phyloP scores from a whole-genome alignment of 257 asterid species.

The Misopates orontium region DNA sequence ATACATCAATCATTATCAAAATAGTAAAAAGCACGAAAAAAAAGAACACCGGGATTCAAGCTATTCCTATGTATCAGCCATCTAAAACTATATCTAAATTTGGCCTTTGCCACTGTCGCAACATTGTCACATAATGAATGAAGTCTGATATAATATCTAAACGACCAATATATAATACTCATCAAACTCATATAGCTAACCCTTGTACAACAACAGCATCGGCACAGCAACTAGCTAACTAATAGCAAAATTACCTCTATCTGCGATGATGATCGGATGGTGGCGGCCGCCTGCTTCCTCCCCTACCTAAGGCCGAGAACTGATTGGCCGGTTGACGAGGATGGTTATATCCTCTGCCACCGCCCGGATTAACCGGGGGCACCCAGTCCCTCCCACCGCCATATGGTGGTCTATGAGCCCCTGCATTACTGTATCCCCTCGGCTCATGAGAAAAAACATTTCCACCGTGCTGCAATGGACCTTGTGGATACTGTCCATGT shows the following conservation, averaged over 20 bases:
- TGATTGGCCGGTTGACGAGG: constrained; percentile 59
- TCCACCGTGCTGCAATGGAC: constrained; percentile 41
- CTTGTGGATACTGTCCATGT: constrained; percentile 50
- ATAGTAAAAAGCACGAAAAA: background rate
- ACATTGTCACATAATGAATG: constrained; percentile 7
- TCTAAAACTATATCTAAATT: background rate
- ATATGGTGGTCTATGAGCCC: constrained; percentile 37
- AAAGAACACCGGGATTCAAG: background rate
- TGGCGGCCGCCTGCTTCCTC: constrained; percentile 63
- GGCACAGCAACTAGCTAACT: constrained; percentile 14
- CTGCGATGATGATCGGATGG: constrained; percentile 47
- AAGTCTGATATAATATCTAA: constrained; percentile 15
- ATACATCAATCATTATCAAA: no score
- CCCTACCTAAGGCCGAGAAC: constrained; percentile 58
- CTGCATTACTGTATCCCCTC: constrained; percentile 39
- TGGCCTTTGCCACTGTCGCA: constrained; percentile 2
- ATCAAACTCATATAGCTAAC: constrained; percentile 19
- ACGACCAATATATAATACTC: constrained; percentile 6
- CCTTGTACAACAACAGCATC: constrained; percentile 14
- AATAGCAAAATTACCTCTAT: constrained; percentile 31
- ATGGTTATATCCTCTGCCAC: constrained; percentile 48
- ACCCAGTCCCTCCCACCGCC: constrained; percentile 37
- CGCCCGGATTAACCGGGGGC: constrained; percentile 40
- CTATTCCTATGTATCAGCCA: constrained; percentile 9
- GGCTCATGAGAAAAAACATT: constrained; percentile 38